Percentiles rank a stretch among this genome's conserved stretches.
Conservation (phyloP, 306 rosid genomes). For the Trifolium dubium region DNA sequence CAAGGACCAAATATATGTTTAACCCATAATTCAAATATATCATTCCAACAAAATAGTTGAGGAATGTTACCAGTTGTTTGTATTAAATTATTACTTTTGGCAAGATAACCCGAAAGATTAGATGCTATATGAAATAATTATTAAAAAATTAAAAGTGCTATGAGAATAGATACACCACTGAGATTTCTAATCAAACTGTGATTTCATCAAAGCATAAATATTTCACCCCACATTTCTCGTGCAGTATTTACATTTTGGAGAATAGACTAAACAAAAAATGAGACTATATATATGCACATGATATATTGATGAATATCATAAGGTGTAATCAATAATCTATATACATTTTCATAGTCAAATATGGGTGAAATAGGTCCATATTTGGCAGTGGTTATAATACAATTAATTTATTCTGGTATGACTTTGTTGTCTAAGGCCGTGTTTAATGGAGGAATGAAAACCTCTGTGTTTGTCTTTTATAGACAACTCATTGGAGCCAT, state of each 20-base stretch:
- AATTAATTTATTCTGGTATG: constrained; percentile 56
- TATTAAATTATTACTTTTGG: constrained; percentile 23
- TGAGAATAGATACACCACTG: constrained; percentile 56
- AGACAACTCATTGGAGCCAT: constrained; percentile 54
- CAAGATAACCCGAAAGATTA: constrained; percentile 33
- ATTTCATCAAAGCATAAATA: constrained; percentile 3
- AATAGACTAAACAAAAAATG: constrained; percentile 3
- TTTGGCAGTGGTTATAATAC: constrained; percentile 52
- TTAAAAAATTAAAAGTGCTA: constrained; percentile 42
- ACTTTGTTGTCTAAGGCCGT: constrained; percentile 61
- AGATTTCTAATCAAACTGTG: constrained; percentile 24
- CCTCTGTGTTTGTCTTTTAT: constrained; percentile 53
- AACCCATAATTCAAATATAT: neutral
- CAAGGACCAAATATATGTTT: too few relatives aligned
- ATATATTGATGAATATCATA: constrained; percentile 23
- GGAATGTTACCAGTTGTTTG: constrained; percentile 8
- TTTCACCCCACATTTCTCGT: neutral
- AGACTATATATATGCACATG: constrained; percentile 27
- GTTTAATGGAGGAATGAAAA: constrained; percentile 56
- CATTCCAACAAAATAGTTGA: neutral
- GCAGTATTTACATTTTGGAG: constrained; percentile 5
- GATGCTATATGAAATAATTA: constrained; percentile 42
- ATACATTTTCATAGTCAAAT: constrained; percentile 31
- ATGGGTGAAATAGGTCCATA: constrained; percentile 61
- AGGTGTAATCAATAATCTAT: constrained; percentile 5